These are phyloP conservation scores for Syncephalastrum contaminatum DNA, from an alignment of 371 early-diverging fungal species.

Conservation along the genomic window DNA sequence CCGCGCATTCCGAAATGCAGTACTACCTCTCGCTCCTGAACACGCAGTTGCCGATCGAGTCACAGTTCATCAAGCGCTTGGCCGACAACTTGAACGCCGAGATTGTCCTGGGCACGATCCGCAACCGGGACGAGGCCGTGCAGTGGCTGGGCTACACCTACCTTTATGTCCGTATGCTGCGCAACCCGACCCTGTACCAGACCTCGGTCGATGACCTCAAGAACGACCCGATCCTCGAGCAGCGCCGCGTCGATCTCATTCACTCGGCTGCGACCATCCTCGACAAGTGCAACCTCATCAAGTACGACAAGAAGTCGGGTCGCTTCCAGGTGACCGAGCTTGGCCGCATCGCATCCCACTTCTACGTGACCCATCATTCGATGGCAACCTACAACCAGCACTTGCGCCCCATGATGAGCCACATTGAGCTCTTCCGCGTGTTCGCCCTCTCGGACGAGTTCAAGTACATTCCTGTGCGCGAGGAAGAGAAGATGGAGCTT, in stretches of 20 bases:
- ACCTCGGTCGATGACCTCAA: constrained; percentile 69
- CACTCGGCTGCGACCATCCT: constrained; percentile 85
- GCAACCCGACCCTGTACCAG: constrained; percentile 84
- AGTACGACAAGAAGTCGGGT: constrained; percentile 92
- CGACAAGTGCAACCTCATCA: constrained; percentile 87
- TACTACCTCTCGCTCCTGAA: constrained; percentile 94
- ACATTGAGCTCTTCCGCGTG: constrained; percentile 89
- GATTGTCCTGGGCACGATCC: constrained; percentile 92
- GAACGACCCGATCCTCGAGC: constrained; percentile 82
- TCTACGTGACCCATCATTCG: constrained; percentile 87
- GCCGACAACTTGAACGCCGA: constrained; percentile 97
- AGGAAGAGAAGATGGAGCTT: constrained; percentile 95
- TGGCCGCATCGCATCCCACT: constrained; percentile 96
- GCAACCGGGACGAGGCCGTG: constrained; percentile 91
- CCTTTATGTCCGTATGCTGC: constrained; percentile 95
- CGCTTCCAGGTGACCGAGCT: constrained; percentile 87
- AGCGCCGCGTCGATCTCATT: constrained; percentile 86
- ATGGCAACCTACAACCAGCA: constrained; percentile 95
- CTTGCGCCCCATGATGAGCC: constrained; percentile 86
- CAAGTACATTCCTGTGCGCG: constrained; percentile 92
- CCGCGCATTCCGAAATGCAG: constrained; percentile 88
- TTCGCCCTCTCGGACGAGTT: constrained; percentile 94
- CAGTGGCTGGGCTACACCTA: constrained; percentile 98
- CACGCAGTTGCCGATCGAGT: constrained; percentile 97
- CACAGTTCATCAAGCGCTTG: constrained; percentile 86